Conservation (phyloP, 805 yeast species). For the Candida methanosorbosa region DNA sequence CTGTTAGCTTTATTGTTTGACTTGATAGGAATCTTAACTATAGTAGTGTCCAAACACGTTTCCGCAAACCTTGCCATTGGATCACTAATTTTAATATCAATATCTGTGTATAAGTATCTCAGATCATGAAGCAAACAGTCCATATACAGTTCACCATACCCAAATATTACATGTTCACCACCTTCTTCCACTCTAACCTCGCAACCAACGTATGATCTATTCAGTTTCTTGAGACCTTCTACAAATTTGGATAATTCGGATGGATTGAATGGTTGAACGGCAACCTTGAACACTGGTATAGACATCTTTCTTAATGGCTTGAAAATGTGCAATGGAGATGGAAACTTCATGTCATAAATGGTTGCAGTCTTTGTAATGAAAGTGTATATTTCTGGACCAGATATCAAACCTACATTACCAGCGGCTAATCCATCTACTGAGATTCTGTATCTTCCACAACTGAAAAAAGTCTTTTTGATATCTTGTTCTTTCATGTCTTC, state of each 20-base stretch:
- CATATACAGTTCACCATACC: conserved; percentile 81
- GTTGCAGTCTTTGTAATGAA: conserved; percentile 55
- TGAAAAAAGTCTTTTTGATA: conserved; percentile 36
- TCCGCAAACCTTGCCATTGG: conserved; percentile 79
- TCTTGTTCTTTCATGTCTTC: conserved; percentile 41
- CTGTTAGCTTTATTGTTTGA: conserved; percentile 46
- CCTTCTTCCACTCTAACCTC: conserved; percentile 74
- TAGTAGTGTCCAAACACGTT: conserved; percentile 57
- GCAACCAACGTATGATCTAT: conserved; percentile 57
- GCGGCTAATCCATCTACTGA: conserved; percentile 43
- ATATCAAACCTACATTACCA: conserved; percentile 63
- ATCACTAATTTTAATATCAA: conserved; percentile 75
- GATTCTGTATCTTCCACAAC: conserved; percentile 65
- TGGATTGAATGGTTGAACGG: conserved; percentile 75
- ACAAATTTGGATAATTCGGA: conserved; percentile 67
- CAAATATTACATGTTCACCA: conserved; percentile 76
- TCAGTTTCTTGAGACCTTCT: conserved; percentile 57
- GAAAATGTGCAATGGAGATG: conserved; percentile 23
- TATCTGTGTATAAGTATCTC: conserved; percentile 49
- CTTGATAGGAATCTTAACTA: conserved; percentile 54
- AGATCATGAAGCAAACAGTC: conserved; percentile 79
- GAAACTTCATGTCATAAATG: conserved; percentile 26
- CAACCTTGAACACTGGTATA: conserved; percentile 65
- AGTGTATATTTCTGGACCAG: conserved; percentile 46
- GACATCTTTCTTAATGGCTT: conserved; percentile 34